Evolutionary conservation across 768 basidiomycete species (phyloP), one percentile per base, ranked within the genome.

Genomic region (Russula virescens): DNA sequence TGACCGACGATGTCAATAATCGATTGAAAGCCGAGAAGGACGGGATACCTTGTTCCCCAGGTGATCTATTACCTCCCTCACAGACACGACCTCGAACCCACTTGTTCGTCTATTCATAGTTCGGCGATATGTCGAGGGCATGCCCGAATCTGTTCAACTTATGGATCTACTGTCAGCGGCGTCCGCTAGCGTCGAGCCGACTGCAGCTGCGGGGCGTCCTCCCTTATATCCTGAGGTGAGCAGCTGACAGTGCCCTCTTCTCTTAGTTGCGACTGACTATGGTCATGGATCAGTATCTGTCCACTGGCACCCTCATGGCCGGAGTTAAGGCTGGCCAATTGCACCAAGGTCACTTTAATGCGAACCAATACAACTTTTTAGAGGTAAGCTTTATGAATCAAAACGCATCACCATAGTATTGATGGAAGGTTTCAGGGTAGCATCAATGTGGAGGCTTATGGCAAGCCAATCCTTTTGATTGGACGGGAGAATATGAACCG

Each of bases 401-500:
- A 61, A 40, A 35, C 19, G 26, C 1, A 48, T 19, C 28, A n/a
- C 19, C 31, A 3, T 34, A 1, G 13, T 35, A 49, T 55, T 43
- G 54, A 28, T 19, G 18, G 14, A 38, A 10, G 13, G 49, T 21
- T 35, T 14, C 35, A 93, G 89, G 96, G 94, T 8, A 89, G 80
- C 51, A 94, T 97, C 19, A 79, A 83, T 4, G 87, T 89, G 0
- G 83, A 86, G 1, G 81, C 80, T 0, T 89, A 89, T 68, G 76
- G 78, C 34, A 93, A 90, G 70, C 87, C 91, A 0, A 79, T 98
- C 10, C 79, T 98, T 1, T 78, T 99, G 5, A 81, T 91, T 34
- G 95, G 95, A 0, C 80, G 94, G 31, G 88, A 94, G 73, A 87
- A 93, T 64, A 97, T 98, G 90, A 99, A 99, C 71, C 85, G 97